phyloP scores from a whole-genome alignment of 129 eudicot species.

The Chrysanthemum seticuspe region DNA sequence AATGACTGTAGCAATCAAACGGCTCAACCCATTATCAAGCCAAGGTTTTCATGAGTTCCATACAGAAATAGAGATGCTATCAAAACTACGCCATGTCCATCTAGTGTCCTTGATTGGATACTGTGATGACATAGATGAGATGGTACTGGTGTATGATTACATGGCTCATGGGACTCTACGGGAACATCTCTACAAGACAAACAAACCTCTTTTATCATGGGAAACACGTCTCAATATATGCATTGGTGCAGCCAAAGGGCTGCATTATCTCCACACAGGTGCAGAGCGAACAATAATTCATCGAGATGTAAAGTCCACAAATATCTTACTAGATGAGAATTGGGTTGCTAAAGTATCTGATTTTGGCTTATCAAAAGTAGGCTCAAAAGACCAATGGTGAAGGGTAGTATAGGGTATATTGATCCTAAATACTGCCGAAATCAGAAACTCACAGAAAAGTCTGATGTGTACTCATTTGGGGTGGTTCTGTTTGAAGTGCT shows the following conservation, averaged over 20 bases:
- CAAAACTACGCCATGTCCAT: not conserved
- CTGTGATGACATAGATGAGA: slow-evolving; percentile 34
- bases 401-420: too few relatives aligned
- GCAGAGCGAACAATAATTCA: slow-evolving; percentile 39
- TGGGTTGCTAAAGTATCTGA: slow-evolving; percentile 41
- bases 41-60: slow-evolving; percentile 61
- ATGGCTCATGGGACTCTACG: slow-evolving; percentile 42
- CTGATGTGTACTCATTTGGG: too few relatives aligned
- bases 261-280: slow-evolving; percentile 40
- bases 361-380: too few relatives aligned
- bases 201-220: slow-evolving; percentile 42
- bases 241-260: slow-evolving; percentile 53
- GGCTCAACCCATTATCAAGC: slow-evolving; percentile 45
- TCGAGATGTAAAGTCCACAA: slow-evolving; percentile 46
- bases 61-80: slow-evolving; percentile 57
- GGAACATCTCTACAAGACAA: slow-evolving; percentile 33
- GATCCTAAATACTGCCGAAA: too few relatives aligned
- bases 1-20: slow-evolving; percentile 46
- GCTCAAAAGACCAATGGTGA: too few relatives aligned
- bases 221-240: slow-evolving; percentile 42
- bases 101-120: slow-evolving; percentile 26
- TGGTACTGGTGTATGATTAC: slow-evolving; percentile 41
- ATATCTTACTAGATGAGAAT: slow-evolving; percentile 41
- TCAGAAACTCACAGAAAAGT: too few relatives aligned
- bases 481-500: not conserved